phyloP scores from a whole-genome alignment of 2,329 filamentous ascomycete genomes.

The Ceratocystiopsis sp. region DNA sequence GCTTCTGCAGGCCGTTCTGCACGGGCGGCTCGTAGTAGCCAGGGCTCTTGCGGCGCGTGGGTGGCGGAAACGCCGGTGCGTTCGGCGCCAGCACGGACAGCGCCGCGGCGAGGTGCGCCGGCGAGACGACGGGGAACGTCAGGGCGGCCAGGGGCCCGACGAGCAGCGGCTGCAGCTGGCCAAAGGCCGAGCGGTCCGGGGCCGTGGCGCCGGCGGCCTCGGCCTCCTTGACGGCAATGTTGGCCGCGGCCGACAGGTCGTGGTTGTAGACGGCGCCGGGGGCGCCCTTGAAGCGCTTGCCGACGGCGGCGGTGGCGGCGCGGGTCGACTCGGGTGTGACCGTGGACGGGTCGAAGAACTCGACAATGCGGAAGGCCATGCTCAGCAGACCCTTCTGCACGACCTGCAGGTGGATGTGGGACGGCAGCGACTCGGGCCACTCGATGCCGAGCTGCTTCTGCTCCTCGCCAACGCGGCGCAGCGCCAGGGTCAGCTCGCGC shows the following conservation, averaged over 20 bases:
- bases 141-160: slow-evolving; percentile 67
- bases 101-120: slow-evolving; percentile 66
- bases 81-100: slow-evolving; percentile 62
- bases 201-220: slow-evolving; percentile 13
- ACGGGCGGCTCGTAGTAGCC: slow-evolving; percentile 66
- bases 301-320: slow-evolving; percentile 14
- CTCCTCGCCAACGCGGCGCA: slow-evolving; percentile 22
- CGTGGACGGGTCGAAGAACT: slow-evolving; percentile 51
- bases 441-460: slow-evolving; percentile 3
- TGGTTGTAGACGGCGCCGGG: slow-evolving; percentile 25
- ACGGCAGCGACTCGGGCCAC: slow-evolving; percentile 30
- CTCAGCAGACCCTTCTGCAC: slow-evolving; percentile 81
- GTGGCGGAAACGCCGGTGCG: slow-evolving; percentile 57
- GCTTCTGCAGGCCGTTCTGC: slow-evolving; percentile 69
- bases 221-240: slow-evolving; percentile 18
- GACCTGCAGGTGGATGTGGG: slow-evolving; percentile 59
- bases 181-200: slow-evolving; percentile 25
- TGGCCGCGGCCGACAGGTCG: slow-evolving; percentile 37
- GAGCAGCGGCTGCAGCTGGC: slow-evolving; percentile 56
- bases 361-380: slow-evolving; percentile 67
- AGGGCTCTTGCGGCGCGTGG: slow-evolving; percentile 57
- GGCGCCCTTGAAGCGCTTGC: background rate
- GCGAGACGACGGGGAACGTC: slow-evolving; percentile 67
- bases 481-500: slow-evolving; percentile 42
- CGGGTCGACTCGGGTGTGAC: slow-evolving; percentile 12